A percentile compares a stretch with the other conserved stretches of the same genome.
phyloP scores from a whole-genome alignment of 2,329 filamentous ascomycete species.

The Metarhizium robertsii region DNA sequence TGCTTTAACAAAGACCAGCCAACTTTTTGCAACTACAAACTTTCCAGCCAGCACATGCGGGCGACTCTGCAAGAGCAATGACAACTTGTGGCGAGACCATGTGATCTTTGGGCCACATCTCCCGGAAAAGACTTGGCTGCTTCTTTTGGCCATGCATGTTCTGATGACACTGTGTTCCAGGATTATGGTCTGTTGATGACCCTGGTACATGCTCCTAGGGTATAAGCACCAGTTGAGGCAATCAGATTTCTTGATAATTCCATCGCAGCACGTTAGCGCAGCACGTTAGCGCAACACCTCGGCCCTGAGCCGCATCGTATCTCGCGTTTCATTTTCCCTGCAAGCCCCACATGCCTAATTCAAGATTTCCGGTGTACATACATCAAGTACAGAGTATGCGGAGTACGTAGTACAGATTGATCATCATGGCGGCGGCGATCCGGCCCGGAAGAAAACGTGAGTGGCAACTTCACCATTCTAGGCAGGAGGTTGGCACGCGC shows the following conservation, averaged over 20 bases:
- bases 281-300: too few species aligned
- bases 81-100: neutral
- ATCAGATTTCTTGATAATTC: too few species aligned
- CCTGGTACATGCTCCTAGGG: too few species aligned
- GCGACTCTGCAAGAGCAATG: neutral
- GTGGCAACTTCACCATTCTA: neutral
- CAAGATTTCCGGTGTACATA: too few species aligned
- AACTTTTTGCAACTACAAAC: neutral
- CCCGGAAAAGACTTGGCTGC: neutral
- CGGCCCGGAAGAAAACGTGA: neutral
- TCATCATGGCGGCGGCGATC: neutral
- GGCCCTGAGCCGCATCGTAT: conserved; percentile 8
- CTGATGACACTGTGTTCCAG: too few species aligned
- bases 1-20: neutral
- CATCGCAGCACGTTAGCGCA: too few species aligned
- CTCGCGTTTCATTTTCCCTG: conserved; percentile 5
- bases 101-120: neutral
- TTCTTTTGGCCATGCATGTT: neutral
- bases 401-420: neutral
- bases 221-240: too few species aligned
- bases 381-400: too few species aligned
- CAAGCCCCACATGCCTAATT: neutral
- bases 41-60: neutral
- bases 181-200: too few species aligned
- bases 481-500: too few species aligned